Evolutionary conservation across 2,329 filamentous ascomycete species (phyloP), one percentile per base, ranked within the genome.

Genomic region (Neoascochyta sp.): DNA sequence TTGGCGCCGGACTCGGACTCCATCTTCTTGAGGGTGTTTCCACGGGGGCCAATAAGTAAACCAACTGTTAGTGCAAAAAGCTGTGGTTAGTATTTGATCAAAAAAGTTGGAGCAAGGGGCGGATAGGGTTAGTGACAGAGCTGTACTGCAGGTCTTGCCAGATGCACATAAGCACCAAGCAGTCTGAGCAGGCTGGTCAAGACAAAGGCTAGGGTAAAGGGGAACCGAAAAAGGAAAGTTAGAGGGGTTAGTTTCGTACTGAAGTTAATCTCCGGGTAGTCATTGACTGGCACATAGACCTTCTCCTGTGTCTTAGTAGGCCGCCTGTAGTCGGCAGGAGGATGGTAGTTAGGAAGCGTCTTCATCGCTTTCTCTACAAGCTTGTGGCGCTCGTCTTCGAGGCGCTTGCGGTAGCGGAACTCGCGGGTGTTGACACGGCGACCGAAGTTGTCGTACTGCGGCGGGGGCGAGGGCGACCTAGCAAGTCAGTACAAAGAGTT

Each of bases 181-280:
- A 49, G 43, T 44, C 50, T 57, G 54, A 55, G 52, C 53, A 62
- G 58, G 64, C 62, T 58, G 62, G 69, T 66, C 63, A 69, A 55
- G 55, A 62, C 49, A 47, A 63, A 65, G 50, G 56, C 47, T 57
- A 55, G 53, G 70, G 47, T 41, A 36, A 39, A 43, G 64, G 71
- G 68, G 71, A 59, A 62, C 52, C 37, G 41, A 48, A 42, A 47
- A 55, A 54, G 58, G 65, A 63, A 65, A 63, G 57, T 58, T 58
- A 59, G 80, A 88, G 87, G 88, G 87, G 95, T 95, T 95, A 89
- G 83, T 89, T 92, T 90, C 90, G 90, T 95, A 98, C 92, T 98
- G 87, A 98, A 98, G 83, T 98, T 98, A 82, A 98, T 96, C 70
- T 98, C 92, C 76, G 92, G 92, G 68, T 98, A 98, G 70, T 98